Evolutionary conservation across 257 asterid species (phyloP), one percentile per base, ranked within the genome.

Genomic region (Coffea canephora): DNA sequence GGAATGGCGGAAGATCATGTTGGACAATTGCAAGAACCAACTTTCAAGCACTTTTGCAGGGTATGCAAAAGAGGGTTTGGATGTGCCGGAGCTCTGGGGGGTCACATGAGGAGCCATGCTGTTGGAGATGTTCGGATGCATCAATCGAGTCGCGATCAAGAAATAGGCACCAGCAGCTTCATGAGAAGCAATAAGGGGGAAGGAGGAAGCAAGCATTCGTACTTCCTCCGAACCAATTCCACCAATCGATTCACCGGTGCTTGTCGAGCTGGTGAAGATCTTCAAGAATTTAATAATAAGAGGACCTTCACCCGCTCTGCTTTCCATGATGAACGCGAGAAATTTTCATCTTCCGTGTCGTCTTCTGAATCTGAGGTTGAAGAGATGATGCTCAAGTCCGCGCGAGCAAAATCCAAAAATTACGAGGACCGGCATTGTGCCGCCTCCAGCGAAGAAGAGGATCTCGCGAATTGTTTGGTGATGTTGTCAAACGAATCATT

Each of bases 391-490:
- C 70, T 62, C 36, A 72, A 6, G 52, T 8, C 34, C 21, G 34
- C 34, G 34, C 34, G 34, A 31, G 36, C 3, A 19, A 49, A 48
- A 31, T 59, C 70, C 49, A 36, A 18, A 7, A 66, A 55, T 43
- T 66, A 23, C 66, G 76, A 80, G 8, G 79, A 59, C 8, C 49
- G 78, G 31, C 52, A 52, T 69, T 64, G 70, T 23, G 77, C 4
- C 4, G 52, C 77, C 55, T 86, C 85, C 1, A 85, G 83, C 69
- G 98, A 91, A 76, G 98, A 94, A 57, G 91, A 91, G 72, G 97
- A 92, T 87, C 94, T 94, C 0, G 97, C 93, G 1, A 89, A 93
- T 73, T 91, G 94, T 68, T 88, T 92, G 49, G 92, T 92, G 61
- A 89, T 91, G 98, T 81, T 91, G 81, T 89, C 95, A 0, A 87